Percentiles rank a stretch among this genome's conserved stretches.
phyloP scores from a whole-genome alignment of 441 rosid species.

The Populus hybrid region DNA sequence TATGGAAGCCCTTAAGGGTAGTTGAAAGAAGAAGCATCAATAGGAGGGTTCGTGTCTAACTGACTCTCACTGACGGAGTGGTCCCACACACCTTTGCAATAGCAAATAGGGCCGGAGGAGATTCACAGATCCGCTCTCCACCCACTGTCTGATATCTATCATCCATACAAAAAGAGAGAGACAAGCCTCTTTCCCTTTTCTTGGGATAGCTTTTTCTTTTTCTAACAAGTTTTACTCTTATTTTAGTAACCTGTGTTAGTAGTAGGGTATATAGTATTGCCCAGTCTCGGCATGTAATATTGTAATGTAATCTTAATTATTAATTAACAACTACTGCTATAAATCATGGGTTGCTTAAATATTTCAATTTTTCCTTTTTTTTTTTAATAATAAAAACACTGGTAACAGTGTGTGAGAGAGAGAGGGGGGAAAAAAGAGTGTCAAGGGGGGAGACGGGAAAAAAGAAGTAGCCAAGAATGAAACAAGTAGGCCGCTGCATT shows the following conservation, averaged over 20 bases:
- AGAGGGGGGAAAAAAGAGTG: not conserved
- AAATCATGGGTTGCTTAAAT: not conserved
- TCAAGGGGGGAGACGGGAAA: not conserved
- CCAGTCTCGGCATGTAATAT: no score
- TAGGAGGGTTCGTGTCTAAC: not conserved
- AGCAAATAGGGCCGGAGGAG: conserved; percentile 13
- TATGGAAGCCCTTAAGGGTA: not conserved
- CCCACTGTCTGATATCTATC: not conserved
- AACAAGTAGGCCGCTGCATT: conserved; percentile 22
- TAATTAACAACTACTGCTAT: no score
- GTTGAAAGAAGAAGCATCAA: not conserved
- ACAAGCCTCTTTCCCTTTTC: not conserved
- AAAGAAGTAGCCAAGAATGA: conserved; percentile 28
- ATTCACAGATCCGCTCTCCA: conserved; percentile 1
- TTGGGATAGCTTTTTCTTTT: not conserved
- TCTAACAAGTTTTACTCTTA: not conserved
- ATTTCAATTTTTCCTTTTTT: not conserved
- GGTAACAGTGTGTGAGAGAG: not conserved
- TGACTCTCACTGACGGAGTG: conserved; percentile 5
- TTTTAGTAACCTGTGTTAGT: not conserved
- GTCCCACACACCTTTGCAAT: conserved; percentile 10
- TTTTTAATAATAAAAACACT: conserved; percentile 1
- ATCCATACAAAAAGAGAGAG: not conserved
- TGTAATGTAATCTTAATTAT: no score
- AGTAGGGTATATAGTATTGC: not conserved